Percentiles rank a stretch among this genome's conserved stretches.
phyloP scores from a whole-genome alignment of 78 protist species.

The Anaeramoeba ignava region DNA sequence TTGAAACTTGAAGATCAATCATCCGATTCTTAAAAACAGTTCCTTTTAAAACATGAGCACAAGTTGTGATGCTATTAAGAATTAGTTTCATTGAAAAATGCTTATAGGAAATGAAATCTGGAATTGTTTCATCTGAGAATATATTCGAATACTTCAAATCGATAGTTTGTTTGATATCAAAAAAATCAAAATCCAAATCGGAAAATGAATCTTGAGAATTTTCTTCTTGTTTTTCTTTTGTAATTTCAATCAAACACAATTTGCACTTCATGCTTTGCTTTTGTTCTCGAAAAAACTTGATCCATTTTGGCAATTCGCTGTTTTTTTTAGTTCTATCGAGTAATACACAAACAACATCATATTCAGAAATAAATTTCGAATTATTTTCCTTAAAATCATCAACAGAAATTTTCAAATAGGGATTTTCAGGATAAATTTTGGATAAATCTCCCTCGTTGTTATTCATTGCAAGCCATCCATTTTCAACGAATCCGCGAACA shows the following conservation, averaged over 20 bases:
- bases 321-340: not conserved
- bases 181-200: not conserved
- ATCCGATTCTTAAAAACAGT: constrained; percentile 52
- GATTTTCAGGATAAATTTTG: not conserved
- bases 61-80: constrained; percentile 56
- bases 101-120: not conserved
- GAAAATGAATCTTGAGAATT: not conserved
- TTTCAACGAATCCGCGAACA: constrained; percentile 22
- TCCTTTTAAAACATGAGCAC: constrained; percentile 49
- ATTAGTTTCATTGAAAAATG: constrained; percentile 48
- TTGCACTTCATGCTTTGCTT: not conserved
- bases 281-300: not conserved
- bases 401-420: not conserved
- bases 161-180: too few relatives aligned
- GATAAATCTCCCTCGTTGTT: not conserved
- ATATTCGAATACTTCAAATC: too few relatives aligned
- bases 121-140: not conserved
- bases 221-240: not conserved
- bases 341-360: not conserved
- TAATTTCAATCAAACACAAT: not conserved
- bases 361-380: not conserved
- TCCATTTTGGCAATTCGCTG: not conserved
- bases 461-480: constrained; percentile 14
- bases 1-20: constrained; percentile 55
- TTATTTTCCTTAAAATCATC: not conserved